Conservation (phyloP, 805 yeast species). For the Candida namnaoensis region DNA sequence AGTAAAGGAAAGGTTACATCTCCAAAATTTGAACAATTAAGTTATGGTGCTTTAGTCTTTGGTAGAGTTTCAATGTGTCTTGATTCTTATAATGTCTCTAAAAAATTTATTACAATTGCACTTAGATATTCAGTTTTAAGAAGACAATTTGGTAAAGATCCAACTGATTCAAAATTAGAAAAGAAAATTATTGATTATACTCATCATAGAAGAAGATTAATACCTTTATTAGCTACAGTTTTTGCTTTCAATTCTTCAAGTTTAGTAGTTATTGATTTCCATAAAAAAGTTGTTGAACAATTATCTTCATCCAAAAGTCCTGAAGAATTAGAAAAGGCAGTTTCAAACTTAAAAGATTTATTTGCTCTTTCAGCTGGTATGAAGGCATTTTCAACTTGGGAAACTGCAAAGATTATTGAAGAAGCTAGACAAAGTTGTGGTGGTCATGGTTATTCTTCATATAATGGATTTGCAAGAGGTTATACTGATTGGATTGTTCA, state of each 20-base stretch:
- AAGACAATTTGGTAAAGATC: constrained; percentile 60
- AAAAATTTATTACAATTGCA: constrained; percentile 77
- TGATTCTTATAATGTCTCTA: constrained; percentile 76
- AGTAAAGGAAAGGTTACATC: constrained; percentile 61
- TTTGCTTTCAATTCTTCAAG: constrained; percentile 53
- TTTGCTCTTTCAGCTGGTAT: constrained; percentile 82
- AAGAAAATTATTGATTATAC: constrained; percentile 79
- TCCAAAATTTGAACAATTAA: constrained; percentile 78
- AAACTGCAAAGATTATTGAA: constrained; percentile 69
- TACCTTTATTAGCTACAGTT: constrained; percentile 77
- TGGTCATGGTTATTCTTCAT: constrained; percentile 91
- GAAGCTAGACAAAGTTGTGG: constrained; percentile 93
- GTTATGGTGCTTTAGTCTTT: constrained; percentile 78
- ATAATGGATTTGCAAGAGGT: constrained; percentile 84
- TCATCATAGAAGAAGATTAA: constrained; percentile 77
- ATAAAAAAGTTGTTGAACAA: not conserved
- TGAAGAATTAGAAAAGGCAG: constrained; percentile 46
- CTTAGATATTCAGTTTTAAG: constrained; percentile 84
- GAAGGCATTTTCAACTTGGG: constrained; percentile 88
- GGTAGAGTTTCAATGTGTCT: constrained; percentile 89
- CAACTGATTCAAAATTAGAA: constrained; percentile 41
- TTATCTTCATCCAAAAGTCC: constrained; percentile 28
- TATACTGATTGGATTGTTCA: constrained; percentile 94
- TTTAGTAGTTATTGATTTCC: constrained; percentile 35
- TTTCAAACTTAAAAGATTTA: constrained; percentile 62